Evolutionary conservation across 2,329 filamentous ascomycete genomes (phyloP).

Genomic region (Fusarium anthophilum): DNA sequence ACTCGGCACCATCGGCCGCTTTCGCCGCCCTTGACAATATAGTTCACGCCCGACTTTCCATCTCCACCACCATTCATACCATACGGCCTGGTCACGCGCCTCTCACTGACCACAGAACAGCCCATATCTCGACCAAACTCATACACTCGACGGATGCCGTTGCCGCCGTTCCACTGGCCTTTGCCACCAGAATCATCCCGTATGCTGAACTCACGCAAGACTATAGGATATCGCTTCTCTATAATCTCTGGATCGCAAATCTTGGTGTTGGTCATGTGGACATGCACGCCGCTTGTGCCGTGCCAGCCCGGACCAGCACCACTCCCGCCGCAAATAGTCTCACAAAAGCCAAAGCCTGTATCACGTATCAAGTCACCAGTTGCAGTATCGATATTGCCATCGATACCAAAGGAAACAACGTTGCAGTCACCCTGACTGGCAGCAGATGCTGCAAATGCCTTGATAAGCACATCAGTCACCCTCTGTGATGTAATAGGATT

Average conservation of each 20-base stretch:
- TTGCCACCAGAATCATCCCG: background rate
- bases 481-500: constrained; percentile 63
- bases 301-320: background rate
- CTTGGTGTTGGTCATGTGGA: background rate
- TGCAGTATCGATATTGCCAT: background rate
- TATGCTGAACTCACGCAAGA: background rate
- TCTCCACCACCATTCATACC: no score
- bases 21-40: background rate
- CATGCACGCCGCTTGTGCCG: background rate
- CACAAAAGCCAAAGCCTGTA: background rate
- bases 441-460: constrained; percentile 80
- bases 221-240: background rate
- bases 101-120: no score
- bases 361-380: background rate
- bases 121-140: no score
- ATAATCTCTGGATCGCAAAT: background rate
- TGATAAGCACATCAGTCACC: constrained; percentile 55
- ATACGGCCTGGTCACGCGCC: no score
- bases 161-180: background rate
- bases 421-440: constrained; percentile 56
- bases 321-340: no score
- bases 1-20: background rate
- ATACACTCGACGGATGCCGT: no score
- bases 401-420: background rate
- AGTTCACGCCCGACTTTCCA: no score